phyloP scores from a whole-genome alignment of 164 flowering plant genomes.

The Dillenia turbinata region DNA sequence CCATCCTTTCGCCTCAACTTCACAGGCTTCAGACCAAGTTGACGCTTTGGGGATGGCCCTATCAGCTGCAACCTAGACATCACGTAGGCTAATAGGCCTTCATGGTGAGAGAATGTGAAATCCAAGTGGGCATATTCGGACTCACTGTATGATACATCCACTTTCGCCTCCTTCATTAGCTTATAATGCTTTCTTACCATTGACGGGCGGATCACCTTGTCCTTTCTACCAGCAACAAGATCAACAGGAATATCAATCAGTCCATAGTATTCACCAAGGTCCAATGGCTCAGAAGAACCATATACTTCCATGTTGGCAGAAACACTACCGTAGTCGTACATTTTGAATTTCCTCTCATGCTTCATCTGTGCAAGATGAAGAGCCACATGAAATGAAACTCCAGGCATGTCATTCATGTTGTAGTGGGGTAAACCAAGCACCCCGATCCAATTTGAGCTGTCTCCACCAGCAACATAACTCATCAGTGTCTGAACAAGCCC shows the following conservation, averaged over 20 bases:
- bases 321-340: conserved; percentile 84
- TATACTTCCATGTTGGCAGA: conserved; percentile 63
- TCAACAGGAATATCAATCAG: conserved; percentile 87
- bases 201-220: conserved; percentile 72
- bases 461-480: conserved; percentile 93
- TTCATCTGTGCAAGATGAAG: conserved; percentile 92
- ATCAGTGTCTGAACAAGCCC: conserved; percentile 94
- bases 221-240: conserved; percentile 87
- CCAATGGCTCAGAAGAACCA: conserved; percentile 75
- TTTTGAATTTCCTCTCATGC: conserved; percentile 52
- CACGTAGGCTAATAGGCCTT: conserved; percentile 82
- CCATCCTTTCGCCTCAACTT: conserved; percentile 35
- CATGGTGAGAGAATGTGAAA: conserved; percentile 87
- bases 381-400: conserved; percentile 76
- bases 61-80: conserved; percentile 77
- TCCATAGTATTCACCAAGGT: conserved; percentile 66
- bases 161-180: conserved; percentile 66
- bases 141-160: conserved; percentile 65
- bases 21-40: conserved; percentile 15
- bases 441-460: conserved; percentile 98
- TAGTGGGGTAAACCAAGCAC: conserved; percentile 84
- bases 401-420: conserved; percentile 99
- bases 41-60: conserved; percentile 32
- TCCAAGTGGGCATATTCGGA: conserved; percentile 94
- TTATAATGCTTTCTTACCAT: conserved; percentile 83